A percentile compares a stretch with the other conserved stretches of the same genome.
phyloP scores from a whole-genome alignment of 257 asterid genomes.

The Fraxinus americana region DNA sequence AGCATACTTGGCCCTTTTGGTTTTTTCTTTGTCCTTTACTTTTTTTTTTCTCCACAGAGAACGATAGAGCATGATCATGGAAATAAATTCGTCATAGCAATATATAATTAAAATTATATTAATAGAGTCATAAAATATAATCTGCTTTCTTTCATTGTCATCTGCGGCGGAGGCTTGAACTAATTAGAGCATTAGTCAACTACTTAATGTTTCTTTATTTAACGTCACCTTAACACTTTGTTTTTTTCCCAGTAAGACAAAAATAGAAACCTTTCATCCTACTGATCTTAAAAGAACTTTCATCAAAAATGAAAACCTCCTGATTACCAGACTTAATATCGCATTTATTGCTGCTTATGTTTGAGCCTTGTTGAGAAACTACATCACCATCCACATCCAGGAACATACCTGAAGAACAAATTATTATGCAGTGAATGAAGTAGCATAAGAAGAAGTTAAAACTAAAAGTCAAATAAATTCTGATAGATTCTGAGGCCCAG shows the following conservation, averaged over 20 bases:
- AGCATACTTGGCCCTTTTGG: too few species aligned
- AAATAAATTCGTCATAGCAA: too few species aligned
- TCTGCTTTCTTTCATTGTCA: too few species aligned
- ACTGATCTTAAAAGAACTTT: constrained; percentile 28
- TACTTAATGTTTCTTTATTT: too few species aligned
- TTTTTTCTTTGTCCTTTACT: too few species aligned
- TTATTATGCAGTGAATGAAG: too few species aligned
- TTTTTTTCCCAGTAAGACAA: background rate
- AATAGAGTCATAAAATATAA: too few species aligned
- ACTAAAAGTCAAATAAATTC: constrained; percentile 24
- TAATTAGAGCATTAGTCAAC: too few species aligned
- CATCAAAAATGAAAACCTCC: constrained; percentile 25
- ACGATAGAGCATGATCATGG: too few species aligned
- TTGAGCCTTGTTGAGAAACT: constrained; percentile 3
- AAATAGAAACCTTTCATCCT: background rate
- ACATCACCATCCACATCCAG: background rate
- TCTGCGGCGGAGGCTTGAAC: too few species aligned
- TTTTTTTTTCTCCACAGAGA: too few species aligned
- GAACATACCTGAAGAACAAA: constrained; percentile 4
- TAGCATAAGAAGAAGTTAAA: background rate
- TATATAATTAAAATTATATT: too few species aligned
- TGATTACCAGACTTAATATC: constrained; percentile 16
- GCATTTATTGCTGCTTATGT: background rate
- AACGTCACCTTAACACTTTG: background rate
- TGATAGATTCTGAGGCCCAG: constrained; percentile 29